phyloP scores from a whole-genome alignment of 345 rosid species.

The Triadica sebifera region DNA sequence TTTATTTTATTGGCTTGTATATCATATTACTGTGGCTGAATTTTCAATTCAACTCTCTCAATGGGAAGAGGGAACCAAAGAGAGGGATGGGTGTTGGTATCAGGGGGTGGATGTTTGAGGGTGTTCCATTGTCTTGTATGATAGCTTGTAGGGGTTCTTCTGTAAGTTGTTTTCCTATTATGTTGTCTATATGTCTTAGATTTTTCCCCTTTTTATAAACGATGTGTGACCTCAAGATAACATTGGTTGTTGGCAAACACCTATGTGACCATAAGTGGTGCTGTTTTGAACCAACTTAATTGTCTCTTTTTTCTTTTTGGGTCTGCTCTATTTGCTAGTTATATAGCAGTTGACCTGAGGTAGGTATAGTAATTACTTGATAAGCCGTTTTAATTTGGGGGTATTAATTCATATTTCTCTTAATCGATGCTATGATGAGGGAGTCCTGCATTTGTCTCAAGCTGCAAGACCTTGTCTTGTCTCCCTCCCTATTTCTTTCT shows the following conservation, averaged over 20 bases:
- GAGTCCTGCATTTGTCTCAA: background rate
- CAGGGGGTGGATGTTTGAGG: background rate
- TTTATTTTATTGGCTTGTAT: background rate
- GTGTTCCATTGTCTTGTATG: background rate
- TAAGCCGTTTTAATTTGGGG: background rate
- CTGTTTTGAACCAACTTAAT: background rate
- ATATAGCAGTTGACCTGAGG: background rate
- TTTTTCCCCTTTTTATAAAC: background rate
- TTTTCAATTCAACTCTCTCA: background rate
- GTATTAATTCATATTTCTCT: background rate
- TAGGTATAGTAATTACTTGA: background rate
- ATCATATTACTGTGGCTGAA: background rate
- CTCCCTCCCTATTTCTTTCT: background rate
- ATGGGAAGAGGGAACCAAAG: background rate
- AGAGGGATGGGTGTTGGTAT: background rate
- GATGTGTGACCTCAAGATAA: background rate
- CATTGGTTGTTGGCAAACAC: background rate
- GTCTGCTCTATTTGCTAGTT: background rate
- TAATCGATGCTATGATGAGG: no score
- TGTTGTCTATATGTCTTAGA: background rate
- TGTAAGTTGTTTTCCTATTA: background rate
- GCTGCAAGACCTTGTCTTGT: background rate
- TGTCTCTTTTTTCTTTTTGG: background rate
- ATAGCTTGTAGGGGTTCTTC: background rate
- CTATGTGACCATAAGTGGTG: background rate